Evolutionary conservation across 768 basidiomycete genomes (phyloP).

Genomic region (Amanita inopinata): DNA sequence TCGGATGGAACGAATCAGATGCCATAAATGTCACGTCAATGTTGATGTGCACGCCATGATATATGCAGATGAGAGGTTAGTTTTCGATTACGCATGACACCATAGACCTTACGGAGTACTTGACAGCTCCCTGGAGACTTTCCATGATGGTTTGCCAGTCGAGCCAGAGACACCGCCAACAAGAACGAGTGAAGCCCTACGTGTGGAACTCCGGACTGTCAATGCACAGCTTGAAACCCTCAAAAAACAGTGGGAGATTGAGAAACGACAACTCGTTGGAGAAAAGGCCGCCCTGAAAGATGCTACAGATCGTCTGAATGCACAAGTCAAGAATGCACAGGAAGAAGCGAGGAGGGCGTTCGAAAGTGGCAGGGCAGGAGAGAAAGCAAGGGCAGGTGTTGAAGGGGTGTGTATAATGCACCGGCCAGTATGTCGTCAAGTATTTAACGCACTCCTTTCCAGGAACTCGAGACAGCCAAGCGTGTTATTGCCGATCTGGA

Average conservation of each 20-base stretch:
- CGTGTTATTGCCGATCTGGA: constrained; percentile 61
- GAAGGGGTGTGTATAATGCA: constrained; percentile 39
- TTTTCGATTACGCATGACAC: too few relatives aligned
- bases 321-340: constrained; percentile 47
- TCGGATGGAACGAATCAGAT: constrained; percentile 52
- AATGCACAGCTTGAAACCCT: constrained; percentile 55
- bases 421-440: background rate
- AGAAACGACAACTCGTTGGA: constrained; percentile 49
- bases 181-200: constrained; percentile 55
- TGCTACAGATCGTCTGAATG: constrained; percentile 55
- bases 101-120: too few relatives aligned
- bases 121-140: constrained; percentile 49
- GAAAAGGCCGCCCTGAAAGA: constrained; percentile 71
- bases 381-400: constrained; percentile 37
- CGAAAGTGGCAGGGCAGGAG: constrained; percentile 41
- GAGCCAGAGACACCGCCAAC: constrained; percentile 65
- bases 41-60: constrained; percentile 39
- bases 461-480: constrained; percentile 70
- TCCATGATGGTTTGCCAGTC: constrained; percentile 33
- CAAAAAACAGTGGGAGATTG: constrained; percentile 63
- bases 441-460: constrained; percentile 5
- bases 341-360: constrained; percentile 44
- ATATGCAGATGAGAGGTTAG: constrained; percentile 56
- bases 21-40: constrained; percentile 59
- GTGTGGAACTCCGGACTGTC: constrained; percentile 47